A percentile compares a stretch with the other conserved stretches of the same genome.
Conservation (phyloP, 1,284 basidiomycete genomes). For the Mixia osmundae region DNA sequence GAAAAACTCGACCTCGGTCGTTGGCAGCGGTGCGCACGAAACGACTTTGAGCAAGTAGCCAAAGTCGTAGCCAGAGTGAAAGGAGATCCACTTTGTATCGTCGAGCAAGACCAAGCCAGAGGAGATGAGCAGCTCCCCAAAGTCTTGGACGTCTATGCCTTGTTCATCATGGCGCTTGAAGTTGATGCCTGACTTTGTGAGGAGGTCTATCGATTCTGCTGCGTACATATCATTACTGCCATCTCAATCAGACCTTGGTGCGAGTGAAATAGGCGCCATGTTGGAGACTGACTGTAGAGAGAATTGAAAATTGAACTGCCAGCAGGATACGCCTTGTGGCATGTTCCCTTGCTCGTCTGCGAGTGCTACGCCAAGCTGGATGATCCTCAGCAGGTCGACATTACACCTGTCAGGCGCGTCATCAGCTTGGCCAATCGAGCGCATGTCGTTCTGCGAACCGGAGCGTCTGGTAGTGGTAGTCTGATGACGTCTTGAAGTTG, state of each 20-base stretch:
- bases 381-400: constrained; percentile 91
- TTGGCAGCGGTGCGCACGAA: constrained; percentile 64
- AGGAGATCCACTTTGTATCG: constrained; percentile 91
- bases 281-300: neutral
- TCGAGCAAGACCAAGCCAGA: constrained; percentile 74
- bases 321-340: constrained; percentile 70
- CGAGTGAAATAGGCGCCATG: neutral
- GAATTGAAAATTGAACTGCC: constrained; percentile 99
- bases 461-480: constrained; percentile 99
- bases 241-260: neutral
- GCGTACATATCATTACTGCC: constrained; percentile 88
- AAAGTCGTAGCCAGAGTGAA: constrained; percentile 98
- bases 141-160: constrained; percentile 80
- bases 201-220: constrained; percentile 80
- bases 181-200: constrained; percentile 88
- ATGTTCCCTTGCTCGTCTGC: constrained; percentile 80
- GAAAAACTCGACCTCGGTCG: constrained; percentile 76
- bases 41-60: constrained; percentile 93
- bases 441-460: constrained; percentile 31
- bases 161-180: constrained; percentile 78
- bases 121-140: constrained; percentile 91
- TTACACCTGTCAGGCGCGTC: constrained; percentile 73
- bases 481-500: constrained; percentile 81
- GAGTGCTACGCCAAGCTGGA: constrained; percentile 86
- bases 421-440: neutral